Conservation (phyloP, 2,329 filamentous ascomycete genomes). For the Curvularia hawaiiensis region DNA sequence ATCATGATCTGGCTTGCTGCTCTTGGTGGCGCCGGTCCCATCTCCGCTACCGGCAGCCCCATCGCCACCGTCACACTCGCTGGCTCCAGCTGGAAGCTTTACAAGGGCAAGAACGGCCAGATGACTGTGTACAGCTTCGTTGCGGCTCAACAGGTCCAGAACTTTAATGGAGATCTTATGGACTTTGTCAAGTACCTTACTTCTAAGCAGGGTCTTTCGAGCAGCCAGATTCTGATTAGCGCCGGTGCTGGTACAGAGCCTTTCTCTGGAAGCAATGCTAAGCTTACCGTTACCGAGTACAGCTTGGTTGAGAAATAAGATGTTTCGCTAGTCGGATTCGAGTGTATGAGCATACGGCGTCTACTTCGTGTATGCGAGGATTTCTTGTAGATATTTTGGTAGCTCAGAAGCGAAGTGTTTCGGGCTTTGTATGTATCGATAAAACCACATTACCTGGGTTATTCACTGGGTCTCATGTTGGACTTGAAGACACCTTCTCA, state of each 20-base stretch:
- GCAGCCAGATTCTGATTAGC: slow-evolving; percentile 59
- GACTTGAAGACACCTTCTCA: no score
- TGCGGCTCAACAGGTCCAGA: slow-evolving; percentile 53
- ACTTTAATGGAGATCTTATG: slow-evolving; percentile 63
- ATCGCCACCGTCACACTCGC: slow-evolving; percentile 61
- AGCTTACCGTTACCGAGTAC: slow-evolving; percentile 51
- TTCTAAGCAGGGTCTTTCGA: slow-evolving; percentile 53
- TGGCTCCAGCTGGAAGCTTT: slow-evolving; percentile 63
- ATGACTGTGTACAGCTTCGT: slow-evolving; percentile 68
- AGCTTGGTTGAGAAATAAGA: slow-evolving; percentile 37
- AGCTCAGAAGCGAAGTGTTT: neutral
- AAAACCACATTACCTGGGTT: neutral
- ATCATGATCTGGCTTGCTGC: slow-evolving; percentile 70
- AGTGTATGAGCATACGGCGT: neutral
- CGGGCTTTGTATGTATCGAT: neutral
- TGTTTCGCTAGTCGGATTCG: neutral
- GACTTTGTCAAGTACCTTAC: slow-evolving; percentile 64
- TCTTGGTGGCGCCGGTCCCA: slow-evolving; percentile 62
- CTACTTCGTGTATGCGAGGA: neutral
- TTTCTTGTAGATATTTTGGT: slow-evolving; percentile 7
- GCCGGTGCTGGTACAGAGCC: slow-evolving; percentile 63
- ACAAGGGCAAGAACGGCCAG: slow-evolving; percentile 63
- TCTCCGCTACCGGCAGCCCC: slow-evolving; percentile 60
- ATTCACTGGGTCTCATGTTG: no score
- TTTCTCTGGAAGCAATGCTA: slow-evolving; percentile 57